Conservation (phyloP, 345 rosid genomes). For the Bretschneidera sinensis region DNA sequence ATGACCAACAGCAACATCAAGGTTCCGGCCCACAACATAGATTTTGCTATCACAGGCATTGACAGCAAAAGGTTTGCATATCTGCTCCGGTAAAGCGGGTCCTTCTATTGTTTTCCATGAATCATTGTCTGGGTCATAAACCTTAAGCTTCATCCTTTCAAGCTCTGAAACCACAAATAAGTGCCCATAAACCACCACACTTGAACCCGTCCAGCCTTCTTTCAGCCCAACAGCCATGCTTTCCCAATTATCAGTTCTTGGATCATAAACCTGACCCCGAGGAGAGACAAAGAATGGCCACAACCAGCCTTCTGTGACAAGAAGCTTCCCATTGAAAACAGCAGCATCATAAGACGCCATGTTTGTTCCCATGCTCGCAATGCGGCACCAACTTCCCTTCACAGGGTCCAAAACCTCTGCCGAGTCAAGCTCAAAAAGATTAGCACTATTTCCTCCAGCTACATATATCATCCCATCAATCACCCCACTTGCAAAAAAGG, state of each 20-base stretch:
- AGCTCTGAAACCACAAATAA: conserved; percentile 77
- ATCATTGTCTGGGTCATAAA: conserved; percentile 55
- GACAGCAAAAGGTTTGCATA: conserved; percentile 81
- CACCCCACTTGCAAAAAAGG: conserved; percentile 71
- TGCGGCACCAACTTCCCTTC: conserved; percentile 53
- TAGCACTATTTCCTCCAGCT: conserved; percentile 76
- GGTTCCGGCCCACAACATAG: conserved; percentile 69
- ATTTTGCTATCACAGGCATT: conserved; percentile 52
- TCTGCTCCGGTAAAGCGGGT: conserved; percentile 75
- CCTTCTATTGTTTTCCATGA: conserved; percentile 75
- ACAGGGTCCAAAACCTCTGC: conserved; percentile 74
- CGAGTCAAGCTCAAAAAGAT: conserved; percentile 63
- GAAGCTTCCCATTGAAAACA: conserved; percentile 71
- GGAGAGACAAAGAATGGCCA: conserved; percentile 90
- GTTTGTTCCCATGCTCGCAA: conserved; percentile 63
- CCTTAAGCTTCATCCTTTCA: conserved; percentile 92
- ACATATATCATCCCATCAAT: conserved; percentile 72
- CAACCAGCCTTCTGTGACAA: conserved; percentile 90
- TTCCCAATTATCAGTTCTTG: conserved; percentile 64
- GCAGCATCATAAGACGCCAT: conserved; percentile 87
- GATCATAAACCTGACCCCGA: conserved; percentile 85
- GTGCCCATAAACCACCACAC: conserved; percentile 62
- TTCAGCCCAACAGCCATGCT: conserved; percentile 67
- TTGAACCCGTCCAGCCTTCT: conserved; percentile 96
- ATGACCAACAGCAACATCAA: too few relatives aligned